phyloP scores from a whole-genome alignment of 345 rosid genomes.

The Lepidium didymum region DNA sequence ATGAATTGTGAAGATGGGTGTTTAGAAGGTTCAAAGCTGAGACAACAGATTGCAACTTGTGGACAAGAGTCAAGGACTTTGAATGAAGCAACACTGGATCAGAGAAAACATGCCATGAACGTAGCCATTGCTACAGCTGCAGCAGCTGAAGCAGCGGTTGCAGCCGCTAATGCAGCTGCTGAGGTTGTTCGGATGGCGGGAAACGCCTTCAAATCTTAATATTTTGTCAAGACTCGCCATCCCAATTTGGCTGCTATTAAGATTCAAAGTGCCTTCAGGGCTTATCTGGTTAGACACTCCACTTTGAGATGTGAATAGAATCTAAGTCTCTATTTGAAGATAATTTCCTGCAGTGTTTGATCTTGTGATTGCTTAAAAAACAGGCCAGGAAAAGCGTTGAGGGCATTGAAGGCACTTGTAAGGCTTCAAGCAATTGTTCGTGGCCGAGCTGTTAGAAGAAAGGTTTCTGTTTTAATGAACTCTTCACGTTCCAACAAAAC shows the following conservation, averaged over 20 bases:
- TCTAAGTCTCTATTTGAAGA: background rate
- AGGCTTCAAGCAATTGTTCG: slow-evolving; percentile 85
- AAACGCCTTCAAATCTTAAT: slow-evolving; percentile 33
- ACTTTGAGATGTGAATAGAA: background rate
- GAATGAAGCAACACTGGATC: slow-evolving; percentile 56
- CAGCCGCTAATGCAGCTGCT: slow-evolving; percentile 88
- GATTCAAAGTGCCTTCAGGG: slow-evolving; percentile 78
- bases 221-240: slow-evolving; percentile 21
- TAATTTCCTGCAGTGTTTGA: slow-evolving; percentile 8
- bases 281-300: slow-evolving; percentile 53
- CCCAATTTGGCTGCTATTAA: slow-evolving; percentile 49
- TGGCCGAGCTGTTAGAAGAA: slow-evolving; percentile 61
- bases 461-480: slow-evolving; percentile 20
- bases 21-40: slow-evolving; percentile 44
- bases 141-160: slow-evolving; percentile 88
- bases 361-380: slow-evolving; percentile 11
- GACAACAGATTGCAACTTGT: slow-evolving; percentile 40
- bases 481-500: slow-evolving; percentile 24
- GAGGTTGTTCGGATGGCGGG: slow-evolving; percentile 68
- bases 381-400: slow-evolving; percentile 93
- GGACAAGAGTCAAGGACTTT: slow-evolving; percentile 34
- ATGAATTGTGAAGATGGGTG: slow-evolving; percentile 34
- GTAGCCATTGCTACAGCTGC: slow-evolving; percentile 86
- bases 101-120: slow-evolving; percentile 66
- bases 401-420: slow-evolving; percentile 78